Base-by-base conservation (phyloP, 768 basidiomycete species). In the Boletellus ananiceps region DNA sequence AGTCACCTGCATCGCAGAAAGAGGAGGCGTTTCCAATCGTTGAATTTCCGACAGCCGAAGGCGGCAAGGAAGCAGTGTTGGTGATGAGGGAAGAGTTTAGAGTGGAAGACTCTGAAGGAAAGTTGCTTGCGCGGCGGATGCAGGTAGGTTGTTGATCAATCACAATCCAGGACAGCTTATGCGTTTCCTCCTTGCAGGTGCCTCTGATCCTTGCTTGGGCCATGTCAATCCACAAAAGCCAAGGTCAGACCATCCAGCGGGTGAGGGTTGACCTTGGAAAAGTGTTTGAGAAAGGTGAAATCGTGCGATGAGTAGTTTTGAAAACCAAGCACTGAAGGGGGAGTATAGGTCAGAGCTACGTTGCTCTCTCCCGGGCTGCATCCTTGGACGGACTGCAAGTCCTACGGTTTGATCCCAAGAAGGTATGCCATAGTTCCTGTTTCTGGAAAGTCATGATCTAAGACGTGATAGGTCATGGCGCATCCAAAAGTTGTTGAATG, bases 121-220 rank as follows among this genome's bases (percentile, higher is more conserved):
- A 70, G 43, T 36, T 77, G 11, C 63, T 79, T 5, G 79, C 78
- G 8, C 64, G 77, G 19, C 66, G 75, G 13, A 71, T 76, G 50
- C 75, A 77, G 67, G 74, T 67, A 14, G 4, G 57, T 48, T n/a
- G 2, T 35, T 13, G 16, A 9, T 8, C 31, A 12, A 18, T 25
- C 6, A 5, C 2, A 3, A 5, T 42, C 15, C 12, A 21, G 3
- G 29, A 32, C n/a, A 8, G 9, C 21, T 49, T 2, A 50, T 18
- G 1, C 8, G 41, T 19, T 9, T 36, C 8, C 18, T 11, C 36
- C 16, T 23, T 11, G 2, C 55, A 88, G 82, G 57, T 90, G 2
- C 86, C 88, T 0, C 65, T 94, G 4, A 86, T 89, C 42, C 75
- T 85, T 0, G 82, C 84, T 0, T 88, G 84, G 85, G 84, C 86